phyloP scores from a whole-genome alignment of 306 rosid genomes.

The Vachellia pachyceras region DNA sequence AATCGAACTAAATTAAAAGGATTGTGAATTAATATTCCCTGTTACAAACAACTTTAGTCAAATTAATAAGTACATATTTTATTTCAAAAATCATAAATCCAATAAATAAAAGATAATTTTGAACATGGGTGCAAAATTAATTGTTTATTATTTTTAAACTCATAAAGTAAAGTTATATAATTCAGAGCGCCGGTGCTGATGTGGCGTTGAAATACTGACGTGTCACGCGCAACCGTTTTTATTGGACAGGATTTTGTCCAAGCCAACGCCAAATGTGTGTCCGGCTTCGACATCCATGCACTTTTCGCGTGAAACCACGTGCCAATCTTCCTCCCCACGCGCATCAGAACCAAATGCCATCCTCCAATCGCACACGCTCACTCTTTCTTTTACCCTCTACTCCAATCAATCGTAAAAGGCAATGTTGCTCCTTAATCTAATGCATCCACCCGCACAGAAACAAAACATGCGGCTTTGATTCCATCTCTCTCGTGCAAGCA shows the following conservation, averaged over 20 bases:
- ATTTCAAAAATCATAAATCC: no score
- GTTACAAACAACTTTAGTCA: no score
- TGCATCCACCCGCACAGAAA: background rate
- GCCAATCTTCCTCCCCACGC: background rate
- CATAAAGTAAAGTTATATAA: no score
- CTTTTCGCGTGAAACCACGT: constrained; percentile 50
- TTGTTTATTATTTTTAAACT: no score
- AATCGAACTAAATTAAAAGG: no score
- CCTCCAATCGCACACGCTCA: background rate
- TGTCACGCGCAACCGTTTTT: constrained; percentile 7
- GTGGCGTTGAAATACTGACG: constrained; percentile 5
- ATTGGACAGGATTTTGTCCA: constrained; percentile 29
- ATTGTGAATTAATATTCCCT: no score
- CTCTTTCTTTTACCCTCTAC: background rate
- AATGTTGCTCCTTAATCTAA: background rate
- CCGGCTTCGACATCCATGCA: constrained; percentile 47
- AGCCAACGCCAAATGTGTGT: constrained; percentile 36
- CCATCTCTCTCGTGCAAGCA: background rate
- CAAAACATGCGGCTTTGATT: background rate
- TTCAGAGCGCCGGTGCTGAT: constrained; percentile 11
- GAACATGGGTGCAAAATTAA: no score
- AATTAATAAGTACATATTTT: no score
- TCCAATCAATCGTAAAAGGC: background rate
- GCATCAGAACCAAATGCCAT: background rate
- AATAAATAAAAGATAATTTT: no score